Conservation (phyloP, 306 rosid genomes). For the Malus fusca region DNA sequence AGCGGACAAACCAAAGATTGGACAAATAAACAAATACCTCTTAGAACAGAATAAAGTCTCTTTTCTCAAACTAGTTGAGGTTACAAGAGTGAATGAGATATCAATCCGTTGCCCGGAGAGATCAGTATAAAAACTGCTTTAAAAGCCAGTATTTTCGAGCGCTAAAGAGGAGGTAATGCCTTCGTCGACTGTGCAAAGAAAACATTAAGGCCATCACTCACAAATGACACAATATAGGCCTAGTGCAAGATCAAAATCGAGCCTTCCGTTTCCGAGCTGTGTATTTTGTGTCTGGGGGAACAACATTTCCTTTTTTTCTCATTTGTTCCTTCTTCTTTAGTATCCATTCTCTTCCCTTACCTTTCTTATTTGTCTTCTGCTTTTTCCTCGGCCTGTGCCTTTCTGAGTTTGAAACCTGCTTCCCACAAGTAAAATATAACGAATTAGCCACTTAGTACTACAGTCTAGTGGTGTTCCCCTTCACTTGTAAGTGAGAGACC, state of each 20-base stretch:
- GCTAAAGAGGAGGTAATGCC: neutral
- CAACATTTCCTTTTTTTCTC: slow-evolving; percentile 80
- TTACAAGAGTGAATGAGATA: neutral
- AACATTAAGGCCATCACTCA: neutral
- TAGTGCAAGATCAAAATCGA: slow-evolving; percentile 42
- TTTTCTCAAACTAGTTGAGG: neutral
- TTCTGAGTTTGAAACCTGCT: slow-evolving; percentile 62
- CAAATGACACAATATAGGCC: neutral
- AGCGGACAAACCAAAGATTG: too few species aligned
- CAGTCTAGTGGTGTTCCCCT: too few species aligned
- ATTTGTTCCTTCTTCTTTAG: slow-evolving; percentile 80
- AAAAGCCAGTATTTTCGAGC: neutral
- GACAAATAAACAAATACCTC: too few species aligned
- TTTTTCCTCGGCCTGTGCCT: slow-evolving; percentile 74
- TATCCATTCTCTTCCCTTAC: slow-evolving; percentile 76
- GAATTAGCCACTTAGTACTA: neutral
- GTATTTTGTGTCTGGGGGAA: slow-evolving; percentile 70
- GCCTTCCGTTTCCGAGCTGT: slow-evolving; percentile 80
- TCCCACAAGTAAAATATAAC: neutral
- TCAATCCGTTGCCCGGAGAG: neutral
- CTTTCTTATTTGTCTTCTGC: slow-evolving; percentile 47
- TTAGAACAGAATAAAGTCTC: neutral
- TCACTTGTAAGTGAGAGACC: too few species aligned
- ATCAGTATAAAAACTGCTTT: neutral
- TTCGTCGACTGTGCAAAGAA: neutral